A percentile compares a stretch with the other conserved stretches of the same genome.
Conservation (phyloP, 2,329 filamentous ascomycete species). For the Arthrinium puccinioides region DNA sequence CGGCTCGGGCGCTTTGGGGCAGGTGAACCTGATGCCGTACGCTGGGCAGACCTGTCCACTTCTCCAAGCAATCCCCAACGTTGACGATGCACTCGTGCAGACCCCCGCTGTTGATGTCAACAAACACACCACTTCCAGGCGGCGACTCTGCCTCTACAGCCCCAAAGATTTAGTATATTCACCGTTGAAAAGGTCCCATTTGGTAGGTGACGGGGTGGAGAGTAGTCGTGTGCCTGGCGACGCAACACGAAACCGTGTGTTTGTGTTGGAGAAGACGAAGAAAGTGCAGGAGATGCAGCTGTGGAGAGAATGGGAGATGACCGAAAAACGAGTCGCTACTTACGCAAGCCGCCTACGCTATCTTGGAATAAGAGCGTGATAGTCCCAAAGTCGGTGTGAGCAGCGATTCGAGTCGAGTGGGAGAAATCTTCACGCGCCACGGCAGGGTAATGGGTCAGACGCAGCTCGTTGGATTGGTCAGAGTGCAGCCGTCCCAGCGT, state of each 20-base stretch:
- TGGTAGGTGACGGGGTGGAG: too few species aligned
- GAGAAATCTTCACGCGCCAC: not conserved
- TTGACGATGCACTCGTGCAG: conserved; percentile 1
- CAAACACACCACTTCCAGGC: not conserved
- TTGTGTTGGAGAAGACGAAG: too few species aligned
- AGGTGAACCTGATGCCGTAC: not conserved
- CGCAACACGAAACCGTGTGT: too few species aligned
- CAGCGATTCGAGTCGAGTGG: not conserved
- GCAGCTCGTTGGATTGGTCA: not conserved
- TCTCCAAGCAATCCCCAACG: not conserved
- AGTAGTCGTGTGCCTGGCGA: too few species aligned
- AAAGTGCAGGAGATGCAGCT: too few species aligned
- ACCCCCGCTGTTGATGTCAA: not conserved
- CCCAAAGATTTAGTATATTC: not conserved
- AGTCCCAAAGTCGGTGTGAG: not conserved
- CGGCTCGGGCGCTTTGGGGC: not conserved
- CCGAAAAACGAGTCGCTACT: not conserved
- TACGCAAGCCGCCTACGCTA: not conserved
- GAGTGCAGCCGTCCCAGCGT: not conserved
- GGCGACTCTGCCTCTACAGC: not conserved
- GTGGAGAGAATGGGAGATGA: too few species aligned
- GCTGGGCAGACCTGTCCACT: not conserved
- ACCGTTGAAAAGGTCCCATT: too few species aligned
- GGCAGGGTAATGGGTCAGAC: not conserved
- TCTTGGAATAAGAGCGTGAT: not conserved